Evolutionary conservation across 1,284 basidiomycete genomes (phyloP).

Genomic region (Leccinum discolor): DNA sequence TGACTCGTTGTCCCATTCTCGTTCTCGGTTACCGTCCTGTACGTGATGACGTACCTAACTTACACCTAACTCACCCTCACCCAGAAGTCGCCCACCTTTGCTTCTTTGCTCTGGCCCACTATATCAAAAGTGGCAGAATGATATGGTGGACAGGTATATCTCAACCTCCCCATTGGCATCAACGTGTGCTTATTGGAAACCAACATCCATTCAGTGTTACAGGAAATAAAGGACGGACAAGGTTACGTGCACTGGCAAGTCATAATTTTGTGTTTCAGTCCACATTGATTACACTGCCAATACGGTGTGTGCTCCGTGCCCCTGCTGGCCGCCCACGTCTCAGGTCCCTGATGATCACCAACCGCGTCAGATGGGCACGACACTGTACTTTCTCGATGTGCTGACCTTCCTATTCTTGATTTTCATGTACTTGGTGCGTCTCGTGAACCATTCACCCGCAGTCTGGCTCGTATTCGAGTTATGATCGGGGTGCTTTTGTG

Average conservation of each 20-base stretch:
- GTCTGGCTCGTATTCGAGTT: not conserved
- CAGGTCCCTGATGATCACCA: not conserved
- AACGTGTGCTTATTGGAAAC: too few relatives aligned
- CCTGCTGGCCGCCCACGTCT: not conserved
- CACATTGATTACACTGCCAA: constrained; percentile 1
- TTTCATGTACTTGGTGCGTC: not conserved
- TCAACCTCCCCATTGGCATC: too few relatives aligned
- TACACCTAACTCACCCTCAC: too few relatives aligned
- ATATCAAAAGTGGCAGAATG: too few relatives aligned
- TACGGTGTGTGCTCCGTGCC: not conserved
- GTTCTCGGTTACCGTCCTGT: too few relatives aligned
- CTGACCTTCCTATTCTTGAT: not conserved
- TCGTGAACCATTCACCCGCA: not conserved
- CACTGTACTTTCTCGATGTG: not conserved
- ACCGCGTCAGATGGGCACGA: not conserved
- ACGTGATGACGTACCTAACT: too few relatives aligned
- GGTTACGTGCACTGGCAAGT: not conserved
- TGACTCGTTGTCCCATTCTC: too few relatives aligned
- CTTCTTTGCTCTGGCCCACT: too few relatives aligned
- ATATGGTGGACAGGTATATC: too few relatives aligned
- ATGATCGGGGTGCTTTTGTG: not conserved
- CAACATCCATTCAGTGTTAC: not conserved
- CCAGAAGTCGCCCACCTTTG: too few relatives aligned
- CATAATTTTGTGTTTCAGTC: not conserved
- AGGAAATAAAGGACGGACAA: not conserved